These are phyloP conservation scores for Eucalyptus cladocalyx DNA, from an alignment of 345 rosid species.

Conservation along the genomic window DNA sequence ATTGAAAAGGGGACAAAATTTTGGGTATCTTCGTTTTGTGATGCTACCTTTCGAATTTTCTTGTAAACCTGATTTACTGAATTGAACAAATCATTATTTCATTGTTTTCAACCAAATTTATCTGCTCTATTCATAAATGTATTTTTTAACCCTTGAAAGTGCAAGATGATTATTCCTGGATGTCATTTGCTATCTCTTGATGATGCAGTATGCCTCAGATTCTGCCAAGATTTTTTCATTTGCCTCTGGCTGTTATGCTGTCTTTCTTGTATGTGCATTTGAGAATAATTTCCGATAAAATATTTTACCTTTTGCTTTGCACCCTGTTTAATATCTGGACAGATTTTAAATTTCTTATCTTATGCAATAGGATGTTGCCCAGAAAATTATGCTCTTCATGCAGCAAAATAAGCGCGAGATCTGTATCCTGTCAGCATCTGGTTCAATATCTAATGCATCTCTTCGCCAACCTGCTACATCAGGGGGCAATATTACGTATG, in stretches of 20 bases:
- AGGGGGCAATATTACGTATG: slow-evolving; percentile 68
- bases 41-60: background rate
- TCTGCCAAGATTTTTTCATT: background rate
- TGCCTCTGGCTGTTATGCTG: background rate
- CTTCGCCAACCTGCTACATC: slow-evolving; percentile 75
- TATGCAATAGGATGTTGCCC: slow-evolving; percentile 63
- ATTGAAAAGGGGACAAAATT: background rate
- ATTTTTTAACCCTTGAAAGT: background rate
- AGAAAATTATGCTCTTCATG: slow-evolving; percentile 54
- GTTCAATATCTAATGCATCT: slow-evolving; percentile 68
- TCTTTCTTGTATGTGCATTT: background rate
- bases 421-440: slow-evolving; percentile 85
- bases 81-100: background rate
- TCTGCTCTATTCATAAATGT: background rate
- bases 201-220: background rate
- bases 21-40: background rate
- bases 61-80: background rate
- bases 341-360: background rate
- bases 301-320: background rate
- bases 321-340: background rate
- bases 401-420: slow-evolving; percentile 75
- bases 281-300: background rate
- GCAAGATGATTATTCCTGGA: background rate
- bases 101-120: background rate
- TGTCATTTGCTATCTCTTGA: background rate